These are phyloP conservation scores for Paxillus ammoniavirescens DNA, from an alignment of 768 basidiomycete species.

Conservation along the genomic window DNA sequence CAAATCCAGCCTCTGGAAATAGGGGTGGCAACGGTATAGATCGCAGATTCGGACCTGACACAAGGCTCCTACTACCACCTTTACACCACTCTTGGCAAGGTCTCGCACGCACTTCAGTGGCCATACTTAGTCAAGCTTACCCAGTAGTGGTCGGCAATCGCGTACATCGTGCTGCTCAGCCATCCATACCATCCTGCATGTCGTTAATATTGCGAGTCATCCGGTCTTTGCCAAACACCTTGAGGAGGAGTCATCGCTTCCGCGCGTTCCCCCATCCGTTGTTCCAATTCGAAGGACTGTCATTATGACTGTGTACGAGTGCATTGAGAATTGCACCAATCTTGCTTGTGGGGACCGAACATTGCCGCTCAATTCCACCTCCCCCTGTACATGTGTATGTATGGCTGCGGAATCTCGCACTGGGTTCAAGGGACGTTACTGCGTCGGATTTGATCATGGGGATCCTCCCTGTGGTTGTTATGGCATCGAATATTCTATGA, in stretches of 20 bases:
- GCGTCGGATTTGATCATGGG: neutral
- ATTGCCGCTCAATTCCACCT: neutral
- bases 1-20: too few relatives aligned
- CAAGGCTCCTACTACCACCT: too few relatives aligned
- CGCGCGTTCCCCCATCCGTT: neutral
- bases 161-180: neutral
- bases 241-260: neutral
- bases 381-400: neutral
- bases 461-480: conserved; percentile 22
- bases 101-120: too few relatives aligned
- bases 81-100: too few relatives aligned
- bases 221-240: neutral
- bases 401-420: neutral
- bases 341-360: neutral
- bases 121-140: too few relatives aligned
- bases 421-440: too few relatives aligned
- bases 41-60: too few relatives aligned
- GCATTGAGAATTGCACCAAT: neutral
- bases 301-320: neutral
- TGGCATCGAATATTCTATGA: neutral
- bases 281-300: neutral
- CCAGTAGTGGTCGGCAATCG: too few relatives aligned
- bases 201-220: neutral
- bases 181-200: neutral
- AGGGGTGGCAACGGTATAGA: too few relatives aligned